Evolutionary conservation across 345 rosid species (phyloP).

Genomic region (Brassica carinata): DNA sequence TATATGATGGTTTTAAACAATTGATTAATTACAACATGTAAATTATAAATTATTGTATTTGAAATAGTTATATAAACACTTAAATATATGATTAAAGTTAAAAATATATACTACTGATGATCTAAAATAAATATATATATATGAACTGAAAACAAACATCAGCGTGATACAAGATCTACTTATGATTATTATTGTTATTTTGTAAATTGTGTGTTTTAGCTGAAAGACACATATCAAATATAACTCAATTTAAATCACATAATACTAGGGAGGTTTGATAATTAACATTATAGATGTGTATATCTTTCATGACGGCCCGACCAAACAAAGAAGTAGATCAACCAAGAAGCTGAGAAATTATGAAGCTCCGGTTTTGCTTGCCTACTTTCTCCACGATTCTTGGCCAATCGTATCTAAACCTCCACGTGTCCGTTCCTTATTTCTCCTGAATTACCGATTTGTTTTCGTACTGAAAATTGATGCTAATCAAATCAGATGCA

Average conservation of each 20-base stretch:
- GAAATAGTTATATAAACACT: no score
- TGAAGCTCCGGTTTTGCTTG: slow-evolving; percentile 31
- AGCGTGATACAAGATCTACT: no score
- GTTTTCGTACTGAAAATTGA: background rate
- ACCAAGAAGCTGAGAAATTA: slow-evolving; percentile 37
- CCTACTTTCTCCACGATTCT: slow-evolving; percentile 37
- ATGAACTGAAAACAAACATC: no score
- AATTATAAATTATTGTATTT: no score
- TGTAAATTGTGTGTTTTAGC: background rate
- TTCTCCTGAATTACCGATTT: background rate
- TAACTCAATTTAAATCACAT: background rate
- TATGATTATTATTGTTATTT: background rate
- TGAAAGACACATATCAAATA: background rate
- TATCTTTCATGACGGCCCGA: slow-evolving; percentile 16
- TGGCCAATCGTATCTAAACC: slow-evolving; percentile 19
- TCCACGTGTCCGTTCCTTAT: slow-evolving; percentile 29
- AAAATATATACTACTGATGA: no score
- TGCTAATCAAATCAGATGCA: slow-evolving; percentile 23
- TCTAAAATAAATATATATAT: no score
- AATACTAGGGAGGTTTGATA: background rate
- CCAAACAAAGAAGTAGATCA: slow-evolving; percentile 43
- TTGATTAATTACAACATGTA: no score
- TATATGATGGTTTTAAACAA: no score
- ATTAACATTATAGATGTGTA: background rate
- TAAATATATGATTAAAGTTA: no score